Conservation (phyloP, 2,329 filamentous ascomycete species). For the Neopestalotiopsis sp. region DNA sequence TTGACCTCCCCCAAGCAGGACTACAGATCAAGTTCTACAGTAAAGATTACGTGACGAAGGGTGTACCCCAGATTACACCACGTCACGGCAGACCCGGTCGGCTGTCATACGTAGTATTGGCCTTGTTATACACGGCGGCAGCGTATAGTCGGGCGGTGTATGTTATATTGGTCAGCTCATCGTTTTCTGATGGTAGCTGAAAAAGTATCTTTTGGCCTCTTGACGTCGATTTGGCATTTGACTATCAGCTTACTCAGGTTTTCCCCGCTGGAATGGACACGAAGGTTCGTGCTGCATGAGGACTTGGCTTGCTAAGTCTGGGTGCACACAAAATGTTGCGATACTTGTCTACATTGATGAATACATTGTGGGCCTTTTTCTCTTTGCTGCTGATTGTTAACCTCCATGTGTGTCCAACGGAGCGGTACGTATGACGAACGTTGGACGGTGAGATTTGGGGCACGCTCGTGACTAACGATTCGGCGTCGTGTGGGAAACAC, state of each 20-base stretch:
- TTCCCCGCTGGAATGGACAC: neutral
- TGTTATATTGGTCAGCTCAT: neutral
- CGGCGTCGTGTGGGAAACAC: slow-evolving; percentile 1
- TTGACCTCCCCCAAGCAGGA: too few species aligned
- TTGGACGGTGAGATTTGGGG: slow-evolving; percentile 1
- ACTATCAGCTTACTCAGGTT: neutral
- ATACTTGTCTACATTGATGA: neutral
- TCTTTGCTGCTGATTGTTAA: neutral
- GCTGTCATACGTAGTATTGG: neutral
- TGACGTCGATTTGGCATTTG: neutral
- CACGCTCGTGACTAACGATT: slow-evolving; percentile 10
- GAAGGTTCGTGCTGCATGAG: neutral
- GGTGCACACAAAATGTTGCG: neutral
- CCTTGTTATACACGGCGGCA: neutral
- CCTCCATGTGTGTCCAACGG: neutral
- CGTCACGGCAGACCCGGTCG: neutral
- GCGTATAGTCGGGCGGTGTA: neutral
- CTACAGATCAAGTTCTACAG: neutral
- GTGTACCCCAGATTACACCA: too few species aligned
- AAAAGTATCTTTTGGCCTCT: neutral
- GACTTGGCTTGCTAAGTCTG: neutral
- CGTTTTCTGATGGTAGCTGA: neutral
- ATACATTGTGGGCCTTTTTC: neutral
- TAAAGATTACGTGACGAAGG: too few species aligned
- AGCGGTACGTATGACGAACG: neutral